Conservation (phyloP, 257 asterid genomes). For the Nicotiana sylvestris region DNA sequence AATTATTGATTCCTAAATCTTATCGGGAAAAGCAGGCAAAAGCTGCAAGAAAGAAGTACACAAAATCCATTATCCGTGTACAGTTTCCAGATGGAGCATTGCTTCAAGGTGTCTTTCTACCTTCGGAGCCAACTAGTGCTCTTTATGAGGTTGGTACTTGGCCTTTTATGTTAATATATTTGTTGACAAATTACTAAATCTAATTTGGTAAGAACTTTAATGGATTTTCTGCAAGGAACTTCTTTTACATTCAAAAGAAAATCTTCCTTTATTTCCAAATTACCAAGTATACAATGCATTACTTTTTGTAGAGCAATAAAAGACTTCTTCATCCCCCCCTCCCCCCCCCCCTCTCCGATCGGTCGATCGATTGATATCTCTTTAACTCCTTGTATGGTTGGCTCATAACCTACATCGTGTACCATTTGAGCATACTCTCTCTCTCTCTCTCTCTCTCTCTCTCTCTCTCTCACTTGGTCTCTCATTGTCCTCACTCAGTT, state of each 20-base stretch:
- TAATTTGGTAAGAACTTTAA: not conserved
- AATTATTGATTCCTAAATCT: constrained; percentile 88
- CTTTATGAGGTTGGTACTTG: constrained; percentile 71
- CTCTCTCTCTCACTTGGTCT: not conserved
- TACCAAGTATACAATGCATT: not conserved
- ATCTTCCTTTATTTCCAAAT: not conserved
- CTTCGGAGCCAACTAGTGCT: constrained; percentile 63
- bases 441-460: not conserved
- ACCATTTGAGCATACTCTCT: not conserved
- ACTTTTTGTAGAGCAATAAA: not conserved
- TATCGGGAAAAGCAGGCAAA: constrained; percentile 83
- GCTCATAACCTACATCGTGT: not conserved
- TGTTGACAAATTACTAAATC: not conserved
- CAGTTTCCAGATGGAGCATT: constrained; percentile 95
- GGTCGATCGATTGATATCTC: not conserved
- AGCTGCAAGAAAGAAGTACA: constrained; percentile 65
- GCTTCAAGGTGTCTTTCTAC: constrained; percentile 82
- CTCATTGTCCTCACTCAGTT: not conserved
- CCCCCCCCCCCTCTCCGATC: too few relatives aligned
- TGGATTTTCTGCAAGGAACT: not conserved
- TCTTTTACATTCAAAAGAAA: not conserved
- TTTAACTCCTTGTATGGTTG: not conserved
- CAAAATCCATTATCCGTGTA: constrained; percentile 61
- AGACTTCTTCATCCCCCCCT: not conserved
- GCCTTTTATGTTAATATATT: not conserved